A percentile compares a stretch with the other conserved stretches of the same genome.
phyloP scores from a whole-genome alignment of 1,139 yeast genomes.

The Ogataea hybrid region DNA sequence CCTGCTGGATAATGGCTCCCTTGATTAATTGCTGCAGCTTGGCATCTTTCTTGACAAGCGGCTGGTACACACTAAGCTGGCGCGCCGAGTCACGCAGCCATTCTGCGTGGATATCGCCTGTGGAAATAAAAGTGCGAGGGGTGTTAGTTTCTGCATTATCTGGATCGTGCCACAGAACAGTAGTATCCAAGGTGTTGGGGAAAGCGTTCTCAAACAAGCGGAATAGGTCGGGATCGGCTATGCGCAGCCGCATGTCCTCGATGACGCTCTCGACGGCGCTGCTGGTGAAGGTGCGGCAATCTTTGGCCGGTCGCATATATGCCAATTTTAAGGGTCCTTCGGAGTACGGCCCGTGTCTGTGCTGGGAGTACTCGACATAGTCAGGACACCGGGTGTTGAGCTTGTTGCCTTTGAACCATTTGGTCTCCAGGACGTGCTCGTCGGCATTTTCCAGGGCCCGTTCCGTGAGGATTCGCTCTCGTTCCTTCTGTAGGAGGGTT shows the following conservation, averaged over 20 bases:
- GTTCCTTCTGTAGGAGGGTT: neutral
- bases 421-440: neutral
- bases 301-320: conserved; percentile 68
- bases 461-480: neutral
- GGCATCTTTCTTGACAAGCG: conserved; percentile 51
- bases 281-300: conserved; percentile 74
- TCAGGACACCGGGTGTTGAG: conserved; percentile 33
- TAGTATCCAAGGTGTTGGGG: conserved; percentile 88
- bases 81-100: conserved; percentile 87
- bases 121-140: conserved; percentile 68
- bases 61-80: conserved; percentile 75
- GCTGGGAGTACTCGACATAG: conserved; percentile 39
- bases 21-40: conserved; percentile 50
- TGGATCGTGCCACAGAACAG: conserved; percentile 67
- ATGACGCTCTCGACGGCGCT: conserved; percentile 63
- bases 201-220: conserved; percentile 77
- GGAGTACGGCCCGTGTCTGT: conserved; percentile 49
- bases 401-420: conserved; percentile 23
- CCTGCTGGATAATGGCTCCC: conserved; percentile 85
- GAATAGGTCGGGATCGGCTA: conserved; percentile 64
- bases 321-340: conserved; percentile 53
- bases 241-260: conserved; percentile 45
- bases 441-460: neutral
- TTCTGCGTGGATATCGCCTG: conserved; percentile 91
- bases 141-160: conserved; percentile 16